phyloP scores from a whole-genome alignment of 306 rosid genomes.

The Castanea mollissima region DNA sequence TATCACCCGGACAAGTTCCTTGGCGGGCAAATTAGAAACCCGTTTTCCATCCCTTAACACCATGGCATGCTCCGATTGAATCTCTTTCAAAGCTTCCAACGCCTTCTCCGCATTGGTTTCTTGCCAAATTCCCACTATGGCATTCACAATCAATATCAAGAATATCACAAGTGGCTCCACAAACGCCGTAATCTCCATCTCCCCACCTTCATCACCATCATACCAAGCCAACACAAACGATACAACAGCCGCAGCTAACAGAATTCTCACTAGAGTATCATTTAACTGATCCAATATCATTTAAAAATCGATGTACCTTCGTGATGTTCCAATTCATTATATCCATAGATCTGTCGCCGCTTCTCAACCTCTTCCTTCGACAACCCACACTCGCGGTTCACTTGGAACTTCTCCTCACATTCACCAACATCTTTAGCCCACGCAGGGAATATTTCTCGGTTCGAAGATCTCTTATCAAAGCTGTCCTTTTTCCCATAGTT shows the following conservation, averaged over 20 bases:
- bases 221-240: conserved; percentile 87
- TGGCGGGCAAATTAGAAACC: conserved; percentile 50
- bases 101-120: conserved; percentile 98
- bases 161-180: conserved; percentile 62
- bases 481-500: neutral
- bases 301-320: conserved; percentile 73
- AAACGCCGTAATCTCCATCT: conserved; percentile 53
- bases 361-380: conserved; percentile 44
- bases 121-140: conserved; percentile 88
- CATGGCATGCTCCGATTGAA: conserved; percentile 80
- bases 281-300: conserved; percentile 77
- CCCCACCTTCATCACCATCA: conserved; percentile 67
- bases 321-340: conserved; percentile 79
- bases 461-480: neutral
- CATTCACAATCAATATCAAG: conserved; percentile 53
- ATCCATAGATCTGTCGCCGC: conserved; percentile 57
- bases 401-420: neutral
- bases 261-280: conserved; percentile 81
- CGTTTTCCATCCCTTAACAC: conserved; percentile 51
- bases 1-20: conserved; percentile 75
- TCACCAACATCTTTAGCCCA: neutral
- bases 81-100: conserved; percentile 86
- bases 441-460: neutral
- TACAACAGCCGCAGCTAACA: conserved; percentile 81
- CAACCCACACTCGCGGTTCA: neutral